Percentiles rank a stretch among this genome's conserved stretches.
Evolutionary conservation across 2,329 filamentous ascomycete genomes (phyloP).

Genomic region (Botrytis elliptica): DNA sequence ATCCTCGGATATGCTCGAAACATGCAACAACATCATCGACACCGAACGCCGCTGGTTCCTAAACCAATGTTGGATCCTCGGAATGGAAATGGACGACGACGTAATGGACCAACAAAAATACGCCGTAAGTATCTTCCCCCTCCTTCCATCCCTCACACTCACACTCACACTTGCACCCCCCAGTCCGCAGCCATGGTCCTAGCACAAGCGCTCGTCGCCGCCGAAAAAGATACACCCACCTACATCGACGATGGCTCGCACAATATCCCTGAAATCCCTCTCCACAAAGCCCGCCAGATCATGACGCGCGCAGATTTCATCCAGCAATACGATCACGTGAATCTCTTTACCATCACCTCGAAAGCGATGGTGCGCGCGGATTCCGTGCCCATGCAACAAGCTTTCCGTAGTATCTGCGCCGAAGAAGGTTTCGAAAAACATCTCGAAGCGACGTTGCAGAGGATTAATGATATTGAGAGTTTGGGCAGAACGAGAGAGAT

Average conservation of each 20-base stretch:
- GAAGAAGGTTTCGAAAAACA: constrained; percentile 77
- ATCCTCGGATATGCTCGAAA: constrained; percentile 72
- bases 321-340: constrained; percentile 85
- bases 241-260: constrained; percentile 27
- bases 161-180: constrained; percentile 18
- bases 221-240: constrained; percentile 50
- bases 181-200: constrained; percentile 90
- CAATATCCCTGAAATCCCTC: constrained; percentile 69
- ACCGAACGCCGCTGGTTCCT: constrained; percentile 77
- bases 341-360: constrained; percentile 92
- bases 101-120: constrained; percentile 99
- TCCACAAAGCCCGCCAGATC: constrained; percentile 82
- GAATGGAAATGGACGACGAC: constrained; percentile 84
- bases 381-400: constrained; percentile 92
- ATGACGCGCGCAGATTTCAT: constrained; percentile 98
- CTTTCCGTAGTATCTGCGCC: constrained; percentile 80
- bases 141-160: background rate
- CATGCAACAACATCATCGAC: constrained; percentile 70
- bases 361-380: constrained; percentile 85
- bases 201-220: constrained; percentile 85
- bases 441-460: constrained; percentile 76
- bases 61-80: constrained; percentile 76
- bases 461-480: constrained; percentile 91
- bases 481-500: constrained; percentile 91
- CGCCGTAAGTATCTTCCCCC: constrained; percentile 59